Evolutionary conservation across 768 basidiomycete genomes (phyloP).

Genomic region (Suillus plorans): DNA sequence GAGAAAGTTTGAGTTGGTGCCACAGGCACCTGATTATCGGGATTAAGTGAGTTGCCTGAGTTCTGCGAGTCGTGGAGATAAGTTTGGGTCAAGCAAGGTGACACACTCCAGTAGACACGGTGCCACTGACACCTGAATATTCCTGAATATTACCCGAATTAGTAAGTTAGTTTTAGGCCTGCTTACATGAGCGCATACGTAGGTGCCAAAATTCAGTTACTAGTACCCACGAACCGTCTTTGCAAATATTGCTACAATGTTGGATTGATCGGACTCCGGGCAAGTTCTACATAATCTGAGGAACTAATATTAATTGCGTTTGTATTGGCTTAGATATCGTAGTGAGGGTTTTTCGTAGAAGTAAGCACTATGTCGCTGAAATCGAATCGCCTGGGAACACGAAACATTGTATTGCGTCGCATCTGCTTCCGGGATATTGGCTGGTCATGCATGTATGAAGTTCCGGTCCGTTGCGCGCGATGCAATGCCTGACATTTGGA

Average conservation of each 20-base stretch:
- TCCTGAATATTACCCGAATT: too few relatives aligned
- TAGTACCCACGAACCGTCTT: too few relatives aligned
- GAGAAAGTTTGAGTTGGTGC: not conserved
- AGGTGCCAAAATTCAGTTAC: too few relatives aligned
- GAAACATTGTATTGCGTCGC: not conserved
- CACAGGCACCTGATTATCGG: too few relatives aligned
- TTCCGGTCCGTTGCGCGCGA: not conserved
- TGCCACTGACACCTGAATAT: too few relatives aligned
- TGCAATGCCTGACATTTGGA: not conserved
- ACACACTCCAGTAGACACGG: too few relatives aligned
- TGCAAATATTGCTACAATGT: not conserved
- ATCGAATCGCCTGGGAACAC: not conserved
- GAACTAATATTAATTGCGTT: too few relatives aligned
- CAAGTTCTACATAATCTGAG: too few relatives aligned
- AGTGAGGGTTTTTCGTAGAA: not conserved
- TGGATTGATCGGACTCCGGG: not conserved
- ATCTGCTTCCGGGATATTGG: not conserved
- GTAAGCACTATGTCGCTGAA: not conserved
- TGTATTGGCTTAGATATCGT: not conserved
- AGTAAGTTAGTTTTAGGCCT: too few relatives aligned
- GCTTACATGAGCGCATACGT: too few relatives aligned
- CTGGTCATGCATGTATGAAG: not conserved
- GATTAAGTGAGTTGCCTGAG: not conserved
- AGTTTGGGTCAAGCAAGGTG: too few relatives aligned
- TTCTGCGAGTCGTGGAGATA: too few relatives aligned